Percentiles rank a stretch among this genome's conserved stretches.
Conservation (phyloP, 2,329 filamentous ascomycete genomes). For the Xenoacremonium recifei region DNA sequence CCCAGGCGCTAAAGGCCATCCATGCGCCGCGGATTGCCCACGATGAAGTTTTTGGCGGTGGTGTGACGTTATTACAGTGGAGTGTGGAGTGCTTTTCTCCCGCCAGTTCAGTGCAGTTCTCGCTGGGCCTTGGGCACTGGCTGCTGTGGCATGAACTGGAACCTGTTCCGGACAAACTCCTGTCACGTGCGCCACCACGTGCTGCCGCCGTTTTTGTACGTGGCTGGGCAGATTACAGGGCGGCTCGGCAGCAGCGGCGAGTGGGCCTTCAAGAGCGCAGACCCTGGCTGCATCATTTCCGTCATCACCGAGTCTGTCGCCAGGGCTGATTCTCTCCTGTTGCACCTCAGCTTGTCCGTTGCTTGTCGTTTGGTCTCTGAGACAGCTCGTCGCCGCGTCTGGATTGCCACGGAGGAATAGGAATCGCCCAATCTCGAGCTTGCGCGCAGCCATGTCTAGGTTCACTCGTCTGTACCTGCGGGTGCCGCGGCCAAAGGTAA, state of each 20-base stretch:
- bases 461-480: slow-evolving; percentile 38
- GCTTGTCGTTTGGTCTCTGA: not conserved
- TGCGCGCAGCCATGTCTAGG: slow-evolving; percentile 30
- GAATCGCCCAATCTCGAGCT: too few relatives aligned
- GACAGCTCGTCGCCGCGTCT: too few relatives aligned
- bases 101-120: too few relatives aligned
- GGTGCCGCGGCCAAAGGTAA: slow-evolving; percentile 40
- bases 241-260: slow-evolving; percentile 7
- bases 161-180: slow-evolving; percentile 9
- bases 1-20: slow-evolving; percentile 1
- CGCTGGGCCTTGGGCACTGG: too few relatives aligned
- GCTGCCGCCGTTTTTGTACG: slow-evolving; percentile 9
- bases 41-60: slow-evolving; percentile 1
- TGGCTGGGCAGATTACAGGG: not conserved
- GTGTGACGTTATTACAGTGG: slow-evolving; percentile 15
- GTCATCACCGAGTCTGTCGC: slow-evolving; percentile 18
- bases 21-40: too few relatives aligned
- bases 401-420: not conserved
- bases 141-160: slow-evolving; percentile 3
- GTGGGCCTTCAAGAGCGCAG: slow-evolving; percentile 10
- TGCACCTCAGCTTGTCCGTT: not conserved
- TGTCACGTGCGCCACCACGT: slow-evolving; percentile 9
- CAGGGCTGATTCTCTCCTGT: slow-evolving; percentile 11
- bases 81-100: slow-evolving; percentile 5
- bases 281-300: slow-evolving; percentile 28